Conservation (phyloP, 2,329 filamentous ascomycete species). For the Trichophyton simii region DNA sequence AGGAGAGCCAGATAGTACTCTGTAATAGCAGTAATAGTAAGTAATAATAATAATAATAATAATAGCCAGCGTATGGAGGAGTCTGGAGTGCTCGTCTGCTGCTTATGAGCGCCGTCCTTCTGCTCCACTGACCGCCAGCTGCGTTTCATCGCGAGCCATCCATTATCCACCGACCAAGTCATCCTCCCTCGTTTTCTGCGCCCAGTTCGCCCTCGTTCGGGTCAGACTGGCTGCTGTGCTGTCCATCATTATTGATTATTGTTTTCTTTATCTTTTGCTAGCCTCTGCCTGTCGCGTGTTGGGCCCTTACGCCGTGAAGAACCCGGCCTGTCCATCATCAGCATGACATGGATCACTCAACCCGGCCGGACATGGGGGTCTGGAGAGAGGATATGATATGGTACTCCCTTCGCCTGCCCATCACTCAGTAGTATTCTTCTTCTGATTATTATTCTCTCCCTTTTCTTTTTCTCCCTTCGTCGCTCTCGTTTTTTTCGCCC, state of each 20-base stretch:
- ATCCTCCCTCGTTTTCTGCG: neutral
- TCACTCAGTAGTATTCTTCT: neutral
- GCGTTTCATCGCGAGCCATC: neutral
- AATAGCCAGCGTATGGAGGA: too few relatives aligned
- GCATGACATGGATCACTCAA: neutral
- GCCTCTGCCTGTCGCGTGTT: neutral
- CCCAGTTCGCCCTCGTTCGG: neutral
- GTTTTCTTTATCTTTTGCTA: neutral
- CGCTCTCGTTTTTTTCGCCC: neutral
- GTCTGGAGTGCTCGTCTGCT: too few relatives aligned
- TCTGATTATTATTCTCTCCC: too few relatives aligned
- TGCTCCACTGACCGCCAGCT: conserved; percentile 1
- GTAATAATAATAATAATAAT: too few relatives aligned
- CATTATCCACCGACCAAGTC: neutral
- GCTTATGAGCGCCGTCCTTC: too few relatives aligned
- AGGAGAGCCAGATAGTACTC: too few relatives aligned
- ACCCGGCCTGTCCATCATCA: neutral
- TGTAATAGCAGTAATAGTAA: too few relatives aligned
- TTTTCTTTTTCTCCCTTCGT: neutral
- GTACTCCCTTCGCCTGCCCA: neutral
- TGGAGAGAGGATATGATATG: neutral
- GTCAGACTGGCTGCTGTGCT: neutral
- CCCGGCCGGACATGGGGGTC: neutral
- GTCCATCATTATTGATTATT: too few relatives aligned
- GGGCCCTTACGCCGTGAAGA: neutral